A percentile compares a stretch with the other conserved stretches of the same genome.
These are phyloP conservation scores for Didymella keratinophila DNA, from an alignment of 2,329 filamentous ascomycete species.

Conservation along the genomic window DNA sequence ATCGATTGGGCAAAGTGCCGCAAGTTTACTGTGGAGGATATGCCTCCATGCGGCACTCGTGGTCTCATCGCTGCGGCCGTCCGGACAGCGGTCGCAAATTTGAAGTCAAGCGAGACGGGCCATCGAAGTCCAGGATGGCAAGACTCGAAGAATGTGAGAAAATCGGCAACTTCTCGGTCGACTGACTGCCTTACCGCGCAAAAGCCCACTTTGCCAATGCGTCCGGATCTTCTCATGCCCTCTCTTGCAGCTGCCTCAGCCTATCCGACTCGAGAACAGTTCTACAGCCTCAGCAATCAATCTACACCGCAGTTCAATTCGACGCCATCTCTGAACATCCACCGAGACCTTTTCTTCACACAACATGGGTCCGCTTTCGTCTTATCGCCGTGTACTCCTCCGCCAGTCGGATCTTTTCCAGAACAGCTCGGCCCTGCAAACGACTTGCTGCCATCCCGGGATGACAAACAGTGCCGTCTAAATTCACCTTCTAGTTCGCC, in stretches of 20 bases:
- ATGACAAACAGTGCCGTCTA: not conserved
- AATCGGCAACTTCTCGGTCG: not conserved
- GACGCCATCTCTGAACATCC: not conserved
- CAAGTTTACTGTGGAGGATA: not conserved
- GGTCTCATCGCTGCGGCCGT: not conserved
- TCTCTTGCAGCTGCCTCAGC: not conserved
- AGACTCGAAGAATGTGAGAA: not conserved
- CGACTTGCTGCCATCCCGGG: not conserved
- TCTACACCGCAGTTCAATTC: not conserved
- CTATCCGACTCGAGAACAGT: not conserved
- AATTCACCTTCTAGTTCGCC: no score
- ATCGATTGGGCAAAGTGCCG: not conserved
- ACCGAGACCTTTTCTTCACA: not conserved
- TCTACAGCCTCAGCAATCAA: not conserved
- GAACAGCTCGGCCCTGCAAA: not conserved
- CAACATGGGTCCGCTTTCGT: not conserved
- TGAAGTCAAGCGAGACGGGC: not conserved
- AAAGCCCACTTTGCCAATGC: not conserved
- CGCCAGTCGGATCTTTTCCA: not conserved
- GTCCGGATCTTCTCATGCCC: not conserved
- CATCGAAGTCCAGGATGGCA: not conserved
- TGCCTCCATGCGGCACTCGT: not conserved
- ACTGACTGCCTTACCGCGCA: not conserved
- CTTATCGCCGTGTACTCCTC: not conserved
- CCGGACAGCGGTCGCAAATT: not conserved